phyloP scores from a whole-genome alignment of 139 green algal genomes.

The Chlorella sorokiniana region DNA sequence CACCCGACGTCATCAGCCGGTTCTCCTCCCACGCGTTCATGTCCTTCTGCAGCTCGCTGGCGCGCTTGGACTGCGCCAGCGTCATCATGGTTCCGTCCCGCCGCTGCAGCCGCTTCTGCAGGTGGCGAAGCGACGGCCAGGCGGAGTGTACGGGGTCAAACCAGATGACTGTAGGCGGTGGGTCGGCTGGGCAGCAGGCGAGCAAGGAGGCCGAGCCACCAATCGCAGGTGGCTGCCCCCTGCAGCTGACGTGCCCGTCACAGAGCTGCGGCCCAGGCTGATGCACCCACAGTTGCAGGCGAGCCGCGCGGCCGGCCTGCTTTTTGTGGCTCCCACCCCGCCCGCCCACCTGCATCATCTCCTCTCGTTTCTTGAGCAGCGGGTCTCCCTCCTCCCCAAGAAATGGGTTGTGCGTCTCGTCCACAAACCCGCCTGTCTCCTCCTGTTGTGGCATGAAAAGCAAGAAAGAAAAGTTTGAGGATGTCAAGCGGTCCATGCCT shows the following conservation, averaged over 20 bases:
- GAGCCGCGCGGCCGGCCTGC: too few relatives aligned
- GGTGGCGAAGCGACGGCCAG: too few relatives aligned
- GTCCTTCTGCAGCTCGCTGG: slow-evolving; percentile 88
- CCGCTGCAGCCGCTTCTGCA: slow-evolving; percentile 54
- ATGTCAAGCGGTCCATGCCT: neutral
- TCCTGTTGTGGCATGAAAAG: slow-evolving; percentile 55
- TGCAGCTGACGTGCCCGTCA: too few relatives aligned
- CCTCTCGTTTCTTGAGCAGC: slow-evolving; percentile 35
- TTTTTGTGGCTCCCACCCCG: neutral
- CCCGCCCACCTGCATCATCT: slow-evolving; percentile 6
- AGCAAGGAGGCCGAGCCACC: too few relatives aligned
- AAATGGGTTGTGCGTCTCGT: slow-evolving; percentile 72
- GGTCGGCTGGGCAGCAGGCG: too few relatives aligned
- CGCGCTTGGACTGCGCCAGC: slow-evolving; percentile 82
- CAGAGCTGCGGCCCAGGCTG: too few relatives aligned
- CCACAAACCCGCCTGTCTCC: slow-evolving; percentile 73
- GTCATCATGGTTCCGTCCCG: slow-evolving; percentile 89
- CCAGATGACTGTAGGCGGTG: neutral
- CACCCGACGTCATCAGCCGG: slow-evolving; percentile 80
- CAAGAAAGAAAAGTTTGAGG: neutral
- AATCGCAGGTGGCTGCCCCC: too few relatives aligned
- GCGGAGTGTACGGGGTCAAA: neutral
- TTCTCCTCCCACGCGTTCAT: slow-evolving; percentile 96
- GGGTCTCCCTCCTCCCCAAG: slow-evolving; percentile 52
- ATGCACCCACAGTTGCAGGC: too few relatives aligned